Base-by-base conservation (phyloP, 2,329 filamentous ascomycete genomes). In the Exophiala phaeomuriformis region DNA sequence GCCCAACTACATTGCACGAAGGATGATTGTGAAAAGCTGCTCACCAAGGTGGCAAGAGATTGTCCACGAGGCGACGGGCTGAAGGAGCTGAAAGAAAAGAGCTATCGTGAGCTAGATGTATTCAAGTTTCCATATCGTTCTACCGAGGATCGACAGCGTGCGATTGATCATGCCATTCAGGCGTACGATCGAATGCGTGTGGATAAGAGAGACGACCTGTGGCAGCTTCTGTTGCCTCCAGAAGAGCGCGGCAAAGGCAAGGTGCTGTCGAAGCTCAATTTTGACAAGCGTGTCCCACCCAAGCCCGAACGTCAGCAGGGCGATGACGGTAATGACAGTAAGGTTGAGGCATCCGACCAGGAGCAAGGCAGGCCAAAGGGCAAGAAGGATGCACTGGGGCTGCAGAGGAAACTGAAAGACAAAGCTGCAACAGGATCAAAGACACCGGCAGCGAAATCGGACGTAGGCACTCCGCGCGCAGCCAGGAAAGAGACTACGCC, bases 121-220 rank as follows among this genome's bases (percentile, higher is more conserved):
- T 84, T 76, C 73, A 77, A 74, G 5, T 84, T 84, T 63, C 73
- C 73, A 8, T 85, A 83, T 65, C 74, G 72, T 30, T 74, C 69
- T 36, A 64, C 75, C 44, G 74, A 78, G 44, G 78, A 83, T 52
- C 74, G 81, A 12, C 72, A 82, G 57, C 70, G 75, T 49, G 82
- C 80, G 30, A 79, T 84, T 62, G 77, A 83, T 58, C 78, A 78
- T 67, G 80, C 81, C 50, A 77, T 84, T 62, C 77, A 76, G 49
- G 80, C 81, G 41, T 84, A 80, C 65, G 82, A 85, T 66, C 75
- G 82, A 49, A 73, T 79, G 67, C 74, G 82, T 30, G 69, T 84
- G 12, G 75, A 77, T 4, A 78, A 78, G 58, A 74, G 77, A 36
- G 81, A 84, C 63, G 77, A 77, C 63, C 68, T 80, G 19, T 85